Evolutionary conservation across 495 filamentous ascomycete species (phyloP).

Genomic region (Cetradonia linearis): DNA sequence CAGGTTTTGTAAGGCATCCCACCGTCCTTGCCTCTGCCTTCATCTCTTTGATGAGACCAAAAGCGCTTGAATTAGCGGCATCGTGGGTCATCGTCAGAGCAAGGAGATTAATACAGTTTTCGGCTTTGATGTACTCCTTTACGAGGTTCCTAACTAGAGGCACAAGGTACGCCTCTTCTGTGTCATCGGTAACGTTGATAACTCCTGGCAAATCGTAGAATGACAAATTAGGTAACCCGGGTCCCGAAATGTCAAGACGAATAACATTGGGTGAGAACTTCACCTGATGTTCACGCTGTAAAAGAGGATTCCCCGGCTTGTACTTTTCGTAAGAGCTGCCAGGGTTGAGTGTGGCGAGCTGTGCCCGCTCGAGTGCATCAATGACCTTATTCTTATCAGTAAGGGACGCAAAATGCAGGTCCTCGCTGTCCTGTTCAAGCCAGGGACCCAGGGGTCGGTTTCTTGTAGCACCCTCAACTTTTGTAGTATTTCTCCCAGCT

Average conservation of each 20-base stretch:
- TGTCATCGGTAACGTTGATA: conserved; percentile 52
- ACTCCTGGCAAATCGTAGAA: conserved; percentile 79
- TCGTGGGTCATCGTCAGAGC: conserved; percentile 68
- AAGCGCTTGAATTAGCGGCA: conserved; percentile 58
- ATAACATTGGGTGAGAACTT: conserved; percentile 74
- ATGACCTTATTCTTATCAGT: conserved; percentile 42
- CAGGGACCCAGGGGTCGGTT: conserved; percentile 38
- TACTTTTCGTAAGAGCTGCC: conserved; percentile 34
- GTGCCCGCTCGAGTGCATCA: conserved; percentile 54
- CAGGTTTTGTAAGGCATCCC: conserved; percentile 66
- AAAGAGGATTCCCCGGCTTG: conserved; percentile 35
- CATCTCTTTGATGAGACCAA: conserved; percentile 46
- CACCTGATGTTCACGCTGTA: conserved; percentile 32
- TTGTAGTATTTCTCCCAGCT: background rate
- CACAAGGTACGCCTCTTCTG: conserved; percentile 55
- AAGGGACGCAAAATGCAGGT: conserved; percentile 36
- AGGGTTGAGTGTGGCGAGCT: conserved; percentile 62
- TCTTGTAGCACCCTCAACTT: conserved; percentile 23
- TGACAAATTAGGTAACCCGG: conserved; percentile 55
- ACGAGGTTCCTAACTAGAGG: conserved; percentile 58
- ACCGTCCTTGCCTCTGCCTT: conserved; percentile 54
- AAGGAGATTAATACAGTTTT: conserved; percentile 61
- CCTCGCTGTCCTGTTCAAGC: conserved; percentile 31
- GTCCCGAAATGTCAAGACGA: conserved; percentile 59
- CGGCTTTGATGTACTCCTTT: conserved; percentile 50